phyloP scores from a whole-genome alignment of 2,329 filamentous ascomycete species.

The Arthroderma uncinatum region DNA sequence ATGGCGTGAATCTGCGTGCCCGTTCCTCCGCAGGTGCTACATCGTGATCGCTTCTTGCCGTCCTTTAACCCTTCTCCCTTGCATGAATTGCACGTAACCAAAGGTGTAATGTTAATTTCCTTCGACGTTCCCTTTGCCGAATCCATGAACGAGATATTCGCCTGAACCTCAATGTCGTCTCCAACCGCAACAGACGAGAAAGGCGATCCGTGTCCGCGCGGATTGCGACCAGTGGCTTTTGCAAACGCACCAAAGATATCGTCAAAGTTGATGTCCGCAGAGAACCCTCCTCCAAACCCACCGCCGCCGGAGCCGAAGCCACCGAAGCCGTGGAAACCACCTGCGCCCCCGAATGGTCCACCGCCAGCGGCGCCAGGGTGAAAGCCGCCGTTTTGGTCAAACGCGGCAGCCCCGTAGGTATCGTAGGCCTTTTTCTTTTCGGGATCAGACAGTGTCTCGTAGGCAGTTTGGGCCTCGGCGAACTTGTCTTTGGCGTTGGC shows the following conservation, averaged over 20 bases:
- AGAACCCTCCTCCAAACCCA: conserved; percentile 54
- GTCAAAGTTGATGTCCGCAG: conserved; percentile 84
- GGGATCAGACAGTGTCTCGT: conserved; percentile 84
- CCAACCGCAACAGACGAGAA: conserved; percentile 68
- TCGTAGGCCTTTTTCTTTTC: conserved; percentile 91
- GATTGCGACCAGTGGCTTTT: conserved; percentile 44
- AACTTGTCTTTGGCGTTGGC: conserved; percentile 88
- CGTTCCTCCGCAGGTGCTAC: conserved; percentile 72
- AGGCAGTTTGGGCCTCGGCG: conserved; percentile 80
- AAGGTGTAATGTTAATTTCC: conserved; percentile 74
- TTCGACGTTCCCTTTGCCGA: conserved; percentile 84
- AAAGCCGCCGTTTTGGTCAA: conserved; percentile 59
- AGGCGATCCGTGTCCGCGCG: conserved; percentile 46
- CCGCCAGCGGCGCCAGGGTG: conserved; percentile 56
- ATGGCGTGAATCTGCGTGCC: conserved; percentile 80
- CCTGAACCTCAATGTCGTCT: conserved; percentile 89
- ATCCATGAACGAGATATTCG: conserved; percentile 89
- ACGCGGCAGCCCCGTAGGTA: conserved; percentile 72
- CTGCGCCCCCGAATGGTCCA: conserved; percentile 45
- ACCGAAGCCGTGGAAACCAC: conserved; percentile 48
- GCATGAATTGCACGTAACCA: conserved; percentile 73
- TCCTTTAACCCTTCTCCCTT: conserved; percentile 72
- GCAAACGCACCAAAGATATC: conserved; percentile 86
- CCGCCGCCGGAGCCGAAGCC: conserved; percentile 42
- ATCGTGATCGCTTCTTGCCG: conserved; percentile 61